A percentile compares a stretch with the other conserved stretches of the same genome.
Conservation (phyloP, 805 yeast species). For the Suhomyces tanzawaensis region DNA sequence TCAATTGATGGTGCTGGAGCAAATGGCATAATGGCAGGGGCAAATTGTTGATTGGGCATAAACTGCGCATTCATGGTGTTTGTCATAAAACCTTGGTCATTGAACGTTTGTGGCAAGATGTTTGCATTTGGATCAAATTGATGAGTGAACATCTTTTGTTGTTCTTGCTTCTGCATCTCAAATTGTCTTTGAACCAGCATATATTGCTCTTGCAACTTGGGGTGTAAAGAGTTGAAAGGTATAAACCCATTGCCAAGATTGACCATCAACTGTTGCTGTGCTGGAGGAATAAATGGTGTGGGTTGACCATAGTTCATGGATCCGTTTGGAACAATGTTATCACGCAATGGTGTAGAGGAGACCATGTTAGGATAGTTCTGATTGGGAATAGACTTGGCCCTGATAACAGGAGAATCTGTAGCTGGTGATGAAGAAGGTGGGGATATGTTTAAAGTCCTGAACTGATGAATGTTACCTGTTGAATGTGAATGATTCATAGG, state of each 20-base stretch:
- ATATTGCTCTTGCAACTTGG: constrained; percentile 18
- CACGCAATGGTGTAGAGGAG: constrained; percentile 4
- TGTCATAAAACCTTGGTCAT: not conserved
- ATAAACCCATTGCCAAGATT: constrained; percentile 20
- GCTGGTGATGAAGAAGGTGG: not conserved
- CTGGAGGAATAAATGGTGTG: constrained; percentile 3
- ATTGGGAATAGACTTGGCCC: constrained; percentile 3
- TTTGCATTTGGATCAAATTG: not conserved
- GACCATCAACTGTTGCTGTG: constrained; percentile 17
- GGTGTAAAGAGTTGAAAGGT: constrained; percentile 17
- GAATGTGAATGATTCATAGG: constrained; percentile 14
- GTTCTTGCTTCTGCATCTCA: constrained; percentile 14
- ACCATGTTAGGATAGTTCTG: not conserved
- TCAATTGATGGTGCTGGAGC: constrained; percentile 9
- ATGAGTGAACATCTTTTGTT: constrained; percentile 5
- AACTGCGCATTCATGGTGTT: not conserved
- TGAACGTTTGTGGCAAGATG: constrained; percentile 3
- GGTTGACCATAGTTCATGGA: constrained; percentile 1
- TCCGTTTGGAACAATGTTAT: not conserved
- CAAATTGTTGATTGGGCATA: not conserved
- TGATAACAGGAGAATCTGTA: not conserved
- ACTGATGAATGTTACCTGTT: constrained; percentile 15
- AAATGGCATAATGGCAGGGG: not conserved
- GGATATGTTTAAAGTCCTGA: not conserved
- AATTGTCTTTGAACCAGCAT: constrained; percentile 18